Base-by-base conservation (phyloP, 2,329 filamentous ascomycete species). In the Ramularia endophylla region DNA sequence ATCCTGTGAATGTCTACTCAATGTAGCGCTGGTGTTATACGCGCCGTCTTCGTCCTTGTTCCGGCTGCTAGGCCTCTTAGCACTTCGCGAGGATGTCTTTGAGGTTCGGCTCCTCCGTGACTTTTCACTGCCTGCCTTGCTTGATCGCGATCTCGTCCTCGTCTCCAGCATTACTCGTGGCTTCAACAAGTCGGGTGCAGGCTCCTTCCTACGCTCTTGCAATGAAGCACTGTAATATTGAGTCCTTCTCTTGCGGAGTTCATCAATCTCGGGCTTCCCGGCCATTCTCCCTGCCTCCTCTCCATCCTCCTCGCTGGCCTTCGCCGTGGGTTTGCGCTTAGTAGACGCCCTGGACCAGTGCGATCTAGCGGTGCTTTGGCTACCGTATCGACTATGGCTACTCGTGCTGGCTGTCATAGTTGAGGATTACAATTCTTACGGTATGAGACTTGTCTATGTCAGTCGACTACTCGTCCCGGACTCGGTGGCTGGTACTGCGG, bases 231-330 rank as follows among this genome's bases (percentile, higher is more conserved):
- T 43, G 34, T 50, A 67, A 48, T 69, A 69, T 4, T 60, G 60
- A 20, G 60, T 58, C 49, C 66, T 47, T 40, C 58, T 57, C 22
- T 56, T 56, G 38, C 66, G 52, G 36, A 69, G 46, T 38, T 68
- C 66, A 38, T 67, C 62, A 28, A 68, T 44, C 44, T 68, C 65
- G 17, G 64, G 50, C 47, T 64, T 47, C 41, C 47, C 44, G 30
- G n/a, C n/a, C n/a, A n/a, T n/a, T n/a, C n/a, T n/a, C n/a, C n/a
- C n/a, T n/a, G 46, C 43, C 20, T 38, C 44, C n/a, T 43, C 41
- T 15, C 43, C 50, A 25, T 47, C 46, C n/a, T 47, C 44, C 16
- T 34, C 29, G 3, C 11, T 36, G n/a, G 38, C 28, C 31, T 48
- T 38, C 16, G 32, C 35, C 36, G 29, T 42, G 29, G 40, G 48